Evolutionary conservation across 176 grass and related monocot genomes (phyloP).

Genomic region (Eleusine coracana): DNA sequence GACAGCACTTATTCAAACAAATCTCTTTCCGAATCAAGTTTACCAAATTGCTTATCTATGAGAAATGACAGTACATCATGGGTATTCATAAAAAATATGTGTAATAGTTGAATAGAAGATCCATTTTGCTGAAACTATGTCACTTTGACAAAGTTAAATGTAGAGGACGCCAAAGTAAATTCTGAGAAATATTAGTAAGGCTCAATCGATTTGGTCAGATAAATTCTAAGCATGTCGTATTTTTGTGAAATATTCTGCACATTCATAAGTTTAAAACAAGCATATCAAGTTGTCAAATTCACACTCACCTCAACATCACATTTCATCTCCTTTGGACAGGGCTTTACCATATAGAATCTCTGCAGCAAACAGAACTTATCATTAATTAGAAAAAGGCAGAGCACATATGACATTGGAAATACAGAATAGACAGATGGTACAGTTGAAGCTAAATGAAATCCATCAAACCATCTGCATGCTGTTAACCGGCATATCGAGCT

Average conservation of each 20-base stretch:
- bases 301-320: constrained; percentile 90
- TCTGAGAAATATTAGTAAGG: constrained; percentile 2
- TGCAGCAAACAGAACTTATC: constrained; percentile 41
- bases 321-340: constrained; percentile 96
- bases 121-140: constrained; percentile 21
- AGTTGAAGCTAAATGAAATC: background rate
- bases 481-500: constrained; percentile 10
- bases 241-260: background rate
- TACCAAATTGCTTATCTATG: background rate
- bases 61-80: background rate
- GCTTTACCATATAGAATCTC: constrained; percentile 99
- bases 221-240: constrained; percentile 8
- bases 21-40: background rate
- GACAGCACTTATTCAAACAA: background rate
- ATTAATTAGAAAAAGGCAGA: constrained; percentile 20
- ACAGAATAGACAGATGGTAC: background rate
- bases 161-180: constrained; percentile 11
- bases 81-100: background rate
- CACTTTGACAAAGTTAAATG: constrained; percentile 4
- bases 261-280: constrained; percentile 10
- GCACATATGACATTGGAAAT: constrained; percentile 5
- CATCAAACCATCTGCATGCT: constrained; percentile 27
- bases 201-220: constrained; percentile 12
- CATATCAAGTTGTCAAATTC: background rate
- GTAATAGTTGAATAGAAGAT: constrained; percentile 7